Percentiles rank a stretch among this genome's conserved stretches.
These are phyloP conservation scores for Gloeostereum incarnatum DNA, from an alignment of 768 basidiomycete species.

Conservation along the genomic window DNA sequence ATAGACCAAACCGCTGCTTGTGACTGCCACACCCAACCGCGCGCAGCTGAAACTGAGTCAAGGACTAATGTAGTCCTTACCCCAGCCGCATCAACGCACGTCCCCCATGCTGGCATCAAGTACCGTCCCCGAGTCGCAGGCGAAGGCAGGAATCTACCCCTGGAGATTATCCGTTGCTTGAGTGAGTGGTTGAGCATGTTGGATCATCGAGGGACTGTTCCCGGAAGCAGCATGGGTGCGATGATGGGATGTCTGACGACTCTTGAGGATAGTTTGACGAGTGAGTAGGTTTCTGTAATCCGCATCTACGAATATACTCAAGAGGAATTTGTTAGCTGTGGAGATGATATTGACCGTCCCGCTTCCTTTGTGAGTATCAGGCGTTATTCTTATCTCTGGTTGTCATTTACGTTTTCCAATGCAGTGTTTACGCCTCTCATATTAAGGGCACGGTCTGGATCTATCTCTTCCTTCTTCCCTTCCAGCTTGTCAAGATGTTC, in stretches of 20 bases:
- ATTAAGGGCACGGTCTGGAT: constrained; percentile 50
- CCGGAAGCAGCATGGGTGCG: constrained; percentile 39
- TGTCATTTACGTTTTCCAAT: constrained; percentile 54
- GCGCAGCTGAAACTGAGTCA: background rate
- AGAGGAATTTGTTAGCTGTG: constrained; percentile 24
- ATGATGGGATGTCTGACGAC: constrained; percentile 38
- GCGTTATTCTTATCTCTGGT: constrained; percentile 2
- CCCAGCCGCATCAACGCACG: background rate
- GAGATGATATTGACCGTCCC: constrained; percentile 57
- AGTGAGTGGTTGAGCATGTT: constrained; percentile 52
- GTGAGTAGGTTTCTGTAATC: constrained; percentile 19
- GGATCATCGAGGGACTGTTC: constrained; percentile 49
- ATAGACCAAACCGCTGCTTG: background rate
- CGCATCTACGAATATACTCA: background rate
- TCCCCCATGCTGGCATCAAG: constrained; percentile 13
- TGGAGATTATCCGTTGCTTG: constrained; percentile 43
- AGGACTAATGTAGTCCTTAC: background rate
- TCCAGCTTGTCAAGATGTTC: constrained; percentile 58
- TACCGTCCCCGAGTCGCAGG: constrained; percentile 26
- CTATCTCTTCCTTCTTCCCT: constrained; percentile 69
- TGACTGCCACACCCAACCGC: background rate
- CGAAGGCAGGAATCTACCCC: constrained; percentile 45
- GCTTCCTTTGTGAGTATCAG: constrained; percentile 46
- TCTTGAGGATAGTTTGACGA: constrained; percentile 43
- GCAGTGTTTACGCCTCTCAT: constrained; percentile 25